Evolutionary conservation across 495 filamentous ascomycete genomes (phyloP), one percentile per base, ranked within the genome.

Genomic region (Tuber umbilicatum): DNA sequence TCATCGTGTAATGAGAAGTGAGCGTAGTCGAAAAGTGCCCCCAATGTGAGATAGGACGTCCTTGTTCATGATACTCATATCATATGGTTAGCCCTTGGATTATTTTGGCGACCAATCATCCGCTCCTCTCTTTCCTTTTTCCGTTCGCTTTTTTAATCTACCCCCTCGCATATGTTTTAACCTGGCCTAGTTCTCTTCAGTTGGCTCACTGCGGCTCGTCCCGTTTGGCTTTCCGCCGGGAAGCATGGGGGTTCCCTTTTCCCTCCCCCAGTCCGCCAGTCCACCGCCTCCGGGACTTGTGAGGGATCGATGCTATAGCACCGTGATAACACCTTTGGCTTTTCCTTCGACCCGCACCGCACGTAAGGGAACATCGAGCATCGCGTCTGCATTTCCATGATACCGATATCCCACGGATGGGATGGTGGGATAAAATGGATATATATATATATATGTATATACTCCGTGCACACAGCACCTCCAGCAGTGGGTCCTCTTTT

Each of bases 181-280:
- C 55, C 27, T 31, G 55, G 55, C 69, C 55, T 78, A 45, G 69
- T 70, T 74, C 73, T 74, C 9, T 47, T 31, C n/a, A 50, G 68
- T 71, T 42, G 41, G 68, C 12, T 55, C 75, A 75, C 77, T 72
- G 77, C 77, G 77, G 72, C 47, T 79, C 45, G 71, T 79, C 75
- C 77, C 77, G 77, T 79, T 79, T 43, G 40, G 38, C 55, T 67
- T 75, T 70, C 41, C 68, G 42, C 64, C 27, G 43, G 67, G 47
- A 23, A 41, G 75, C 77, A 79, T 79, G 77, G 77, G 77, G 77
- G 77, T 79, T 73, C 60, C 50, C 64, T 5, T 12, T n/a, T n/a
- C 42, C 70, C 35, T n/a, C 43, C 43, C 45, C 14, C 60, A 72
- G 27, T 38, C 45, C 31, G 43, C n/a, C 55, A 64, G 55, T 68